A percentile compares a stretch with the other conserved stretches of the same genome.
These are phyloP conservation scores for Ophiocordyceps camponoti-saundersi DNA, from an alignment of 2,329 filamentous ascomycete species.

Conservation along the genomic window DNA sequence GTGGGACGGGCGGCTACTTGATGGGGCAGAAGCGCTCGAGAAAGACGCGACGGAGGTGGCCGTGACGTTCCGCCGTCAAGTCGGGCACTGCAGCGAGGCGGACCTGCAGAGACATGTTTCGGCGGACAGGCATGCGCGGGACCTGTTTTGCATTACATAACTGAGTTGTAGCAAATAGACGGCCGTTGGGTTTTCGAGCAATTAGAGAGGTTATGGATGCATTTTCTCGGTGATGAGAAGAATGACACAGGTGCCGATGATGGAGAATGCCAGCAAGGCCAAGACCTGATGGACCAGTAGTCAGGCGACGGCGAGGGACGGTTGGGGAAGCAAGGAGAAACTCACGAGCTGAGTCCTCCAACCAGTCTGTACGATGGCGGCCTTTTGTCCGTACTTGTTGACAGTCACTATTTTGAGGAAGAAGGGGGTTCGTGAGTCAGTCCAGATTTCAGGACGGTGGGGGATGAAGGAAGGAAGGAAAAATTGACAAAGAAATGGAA, in stretches of 20 bases:
- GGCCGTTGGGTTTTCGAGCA: background rate
- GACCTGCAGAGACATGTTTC: constrained; percentile 5
- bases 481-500: no score
- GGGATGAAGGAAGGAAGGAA: no score
- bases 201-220: constrained; percentile 8
- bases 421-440: no score
- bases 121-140: constrained; percentile 25
- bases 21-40: constrained; percentile 20
- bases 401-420: constrained; percentile 42
- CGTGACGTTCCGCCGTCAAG: constrained; percentile 38
- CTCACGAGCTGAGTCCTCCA: constrained; percentile 77
- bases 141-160: constrained; percentile 44
- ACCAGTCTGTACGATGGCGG: constrained; percentile 78
- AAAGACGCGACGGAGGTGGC: constrained; percentile 34
- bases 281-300: constrained; percentile 30
- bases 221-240: constrained; percentile 27
- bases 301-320: no score
- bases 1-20: constrained; percentile 41
- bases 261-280: constrained; percentile 40
- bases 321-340: background rate
- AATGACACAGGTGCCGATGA: constrained; percentile 48
- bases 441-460: background rate
- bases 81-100: constrained; percentile 46
- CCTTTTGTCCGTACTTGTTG: constrained; percentile 60
- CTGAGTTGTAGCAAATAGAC: no score